A percentile compares a stretch with the other conserved stretches of the same genome.
These are phyloP conservation scores for Backusella parvicylindrica DNA, from an alignment of 192 early-diverging fungal genomes.

Conservation along the genomic window DNA sequence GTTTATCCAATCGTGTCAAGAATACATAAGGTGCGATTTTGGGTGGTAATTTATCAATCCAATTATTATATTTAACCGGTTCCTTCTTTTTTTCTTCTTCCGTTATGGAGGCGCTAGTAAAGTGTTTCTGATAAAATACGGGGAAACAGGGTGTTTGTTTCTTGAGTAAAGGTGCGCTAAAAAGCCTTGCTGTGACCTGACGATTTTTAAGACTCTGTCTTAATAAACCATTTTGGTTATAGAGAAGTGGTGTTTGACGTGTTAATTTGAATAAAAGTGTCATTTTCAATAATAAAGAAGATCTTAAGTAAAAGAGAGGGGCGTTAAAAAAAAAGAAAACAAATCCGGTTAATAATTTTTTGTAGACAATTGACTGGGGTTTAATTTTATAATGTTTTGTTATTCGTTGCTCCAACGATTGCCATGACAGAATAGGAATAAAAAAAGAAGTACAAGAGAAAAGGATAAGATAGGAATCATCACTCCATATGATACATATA, in stretches of 20 bases:
- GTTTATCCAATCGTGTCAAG: slow-evolving; percentile 83
- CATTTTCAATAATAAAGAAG: background rate
- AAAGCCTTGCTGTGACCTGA: background rate
- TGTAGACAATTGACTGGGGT: background rate
- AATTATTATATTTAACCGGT: slow-evolving; percentile 35
- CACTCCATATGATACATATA: too few relatives aligned
- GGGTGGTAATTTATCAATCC: slow-evolving; percentile 51
- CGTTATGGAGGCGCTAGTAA: background rate
- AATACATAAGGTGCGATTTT: slow-evolving; percentile 67
- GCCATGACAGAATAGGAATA: too few relatives aligned
- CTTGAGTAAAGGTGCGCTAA: background rate
- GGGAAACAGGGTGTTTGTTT: background rate
- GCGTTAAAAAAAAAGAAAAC: background rate
- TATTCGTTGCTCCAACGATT: background rate
- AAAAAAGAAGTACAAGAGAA: too few relatives aligned
- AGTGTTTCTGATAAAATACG: background rate
- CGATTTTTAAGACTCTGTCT: background rate
- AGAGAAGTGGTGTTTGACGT: background rate
- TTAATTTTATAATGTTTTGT: background rate
- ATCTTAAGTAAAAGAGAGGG: background rate
- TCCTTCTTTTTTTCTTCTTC: background rate
- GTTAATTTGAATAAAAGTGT: background rate
- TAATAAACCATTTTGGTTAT: background rate
- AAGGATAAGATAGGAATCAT: too few relatives aligned
- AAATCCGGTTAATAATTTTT: background rate